Conservation (phyloP, 805 yeast species). For the Clavispora asparagi region DNA sequence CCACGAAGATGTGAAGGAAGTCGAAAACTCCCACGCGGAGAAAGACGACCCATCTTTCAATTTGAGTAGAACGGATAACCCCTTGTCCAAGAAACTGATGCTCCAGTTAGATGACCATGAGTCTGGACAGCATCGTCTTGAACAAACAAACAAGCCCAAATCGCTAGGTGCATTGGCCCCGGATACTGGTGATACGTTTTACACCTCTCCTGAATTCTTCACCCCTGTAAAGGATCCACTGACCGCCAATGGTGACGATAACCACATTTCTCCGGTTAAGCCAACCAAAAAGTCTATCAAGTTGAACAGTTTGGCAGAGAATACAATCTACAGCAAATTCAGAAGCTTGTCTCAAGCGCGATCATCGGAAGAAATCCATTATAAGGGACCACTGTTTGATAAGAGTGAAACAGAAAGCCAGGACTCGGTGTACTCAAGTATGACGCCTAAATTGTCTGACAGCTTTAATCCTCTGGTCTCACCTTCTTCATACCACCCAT, state of each 20-base stretch:
- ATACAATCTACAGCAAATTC: constrained; percentile 34
- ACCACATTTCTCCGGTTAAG: not conserved
- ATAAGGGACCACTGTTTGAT: not conserved
- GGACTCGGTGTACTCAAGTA: constrained; percentile 4
- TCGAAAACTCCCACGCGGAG: not conserved
- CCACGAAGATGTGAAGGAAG: constrained; percentile 1
- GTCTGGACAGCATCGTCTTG: not conserved
- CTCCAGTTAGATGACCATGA: constrained; percentile 1
- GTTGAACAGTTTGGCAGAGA: constrained; percentile 22
- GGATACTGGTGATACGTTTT: not conserved
- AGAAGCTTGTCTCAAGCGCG: constrained; percentile 13
- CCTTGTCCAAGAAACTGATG: constrained; percentile 1
- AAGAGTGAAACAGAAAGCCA: constrained; percentile 1
- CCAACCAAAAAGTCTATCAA: constrained; percentile 3
- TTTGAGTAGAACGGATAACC: constrained; percentile 2
- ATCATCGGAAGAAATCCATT: not conserved
- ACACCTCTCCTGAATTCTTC: constrained; percentile 1
- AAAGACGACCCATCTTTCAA: constrained; percentile 17
- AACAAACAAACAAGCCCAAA: not conserved
- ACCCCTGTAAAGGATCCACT: not conserved
- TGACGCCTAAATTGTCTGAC: not conserved
- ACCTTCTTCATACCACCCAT: not conserved
- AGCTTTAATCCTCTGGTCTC: constrained; percentile 2
- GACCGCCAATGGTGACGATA: not conserved
- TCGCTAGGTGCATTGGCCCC: not conserved